Base-by-base conservation (phyloP, 1,284 basidiomycete species). In the Phylloporus sp. region DNA sequence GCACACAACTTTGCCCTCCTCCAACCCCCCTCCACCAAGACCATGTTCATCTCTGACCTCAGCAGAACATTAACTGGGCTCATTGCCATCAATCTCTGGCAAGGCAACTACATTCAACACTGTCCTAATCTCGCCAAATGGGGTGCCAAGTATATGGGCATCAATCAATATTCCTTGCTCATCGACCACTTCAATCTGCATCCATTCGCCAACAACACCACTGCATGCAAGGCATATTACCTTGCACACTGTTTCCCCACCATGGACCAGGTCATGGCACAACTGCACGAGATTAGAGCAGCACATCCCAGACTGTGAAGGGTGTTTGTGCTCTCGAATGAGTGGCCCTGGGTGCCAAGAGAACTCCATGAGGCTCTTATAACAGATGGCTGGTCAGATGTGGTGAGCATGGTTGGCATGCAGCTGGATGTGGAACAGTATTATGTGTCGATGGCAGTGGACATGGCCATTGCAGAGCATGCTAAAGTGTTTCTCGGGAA, bases 401-500 rank as follows among this genome's bases (percentile, higher is more conserved):
- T 89, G 37, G 75, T 72, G 64, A 80, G 77, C 26, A 83, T 78
- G 40, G 63, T 67, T 12, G 82, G 86, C 64, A 57, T 86, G 28
- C 68, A 72, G 63, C 67, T 84, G 51, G 80, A 81, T 56, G 58
- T 76, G 63, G 80, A 82, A 57, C 85, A 90, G 69, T 77, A 76
- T 29, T 80, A 86, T 51, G 83, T 91, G 1, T 80, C 79, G 24
- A 84, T 85, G 66, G 88, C 85, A 11, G 84, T 91, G 20, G 90
- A 92, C 75, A 90, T 90, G 86, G 88, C 86, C 31, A 83, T 92
- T 39, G 90, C 86, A 1, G 82, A 89, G 69, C 78, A 82, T 56
- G 85, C 88, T 1, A 87, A 89, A 64, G 86, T 91, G 61, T 92
- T 91, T 74, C 78, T 92, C 20, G 90, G 90, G 3, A 95, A 94